Conservation (phyloP, 257 asterid genomes). For the Gentiana dahurica region DNA sequence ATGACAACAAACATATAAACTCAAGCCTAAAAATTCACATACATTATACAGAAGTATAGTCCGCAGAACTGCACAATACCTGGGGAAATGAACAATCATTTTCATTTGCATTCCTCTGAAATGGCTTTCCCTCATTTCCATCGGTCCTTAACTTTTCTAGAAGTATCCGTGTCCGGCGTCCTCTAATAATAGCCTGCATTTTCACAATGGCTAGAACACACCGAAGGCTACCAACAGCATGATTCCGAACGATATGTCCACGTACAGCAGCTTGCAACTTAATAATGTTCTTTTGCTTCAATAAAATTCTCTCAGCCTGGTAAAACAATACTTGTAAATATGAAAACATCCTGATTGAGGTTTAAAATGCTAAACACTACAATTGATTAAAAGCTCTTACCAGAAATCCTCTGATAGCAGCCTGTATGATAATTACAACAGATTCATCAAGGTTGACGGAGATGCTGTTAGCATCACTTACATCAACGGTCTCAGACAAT, state of each 20-base stretch:
- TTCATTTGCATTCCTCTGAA: conserved; percentile 23
- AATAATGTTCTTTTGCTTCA: conserved; percentile 50
- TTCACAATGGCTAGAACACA: conserved; percentile 84
- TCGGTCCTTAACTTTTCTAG: conserved; percentile 19
- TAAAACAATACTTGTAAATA: conserved; percentile 19
- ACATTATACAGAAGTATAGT: too few species aligned
- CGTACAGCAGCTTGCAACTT: conserved; percentile 97
- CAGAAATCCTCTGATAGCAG: conserved; percentile 64
- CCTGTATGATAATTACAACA: conserved; percentile 43
- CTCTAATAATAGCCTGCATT: conserved; percentile 87
- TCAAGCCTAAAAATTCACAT: too few species aligned
- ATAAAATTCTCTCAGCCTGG: conserved; percentile 56
- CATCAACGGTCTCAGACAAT: conserved; percentile 19
- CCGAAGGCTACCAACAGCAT: conserved; percentile 90
- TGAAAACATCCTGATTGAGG: neutral
- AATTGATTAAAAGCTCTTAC: conserved; percentile 23
- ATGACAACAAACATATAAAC: too few species aligned
- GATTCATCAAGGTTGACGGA: conserved; percentile 36
- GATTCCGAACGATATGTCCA: conserved; percentile 81
- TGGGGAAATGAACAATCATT: neutral
- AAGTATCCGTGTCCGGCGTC: conserved; percentile 36
- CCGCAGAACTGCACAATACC: conserved; percentile 11
- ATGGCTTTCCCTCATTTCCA: conserved; percentile 16
- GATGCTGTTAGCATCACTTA: conserved; percentile 9
- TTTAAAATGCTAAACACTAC: neutral